A percentile compares a stretch with the other conserved stretches of the same genome.
phyloP scores from a whole-genome alignment of 2,329 filamentous ascomycete species.

The Verticillium nubilum region DNA sequence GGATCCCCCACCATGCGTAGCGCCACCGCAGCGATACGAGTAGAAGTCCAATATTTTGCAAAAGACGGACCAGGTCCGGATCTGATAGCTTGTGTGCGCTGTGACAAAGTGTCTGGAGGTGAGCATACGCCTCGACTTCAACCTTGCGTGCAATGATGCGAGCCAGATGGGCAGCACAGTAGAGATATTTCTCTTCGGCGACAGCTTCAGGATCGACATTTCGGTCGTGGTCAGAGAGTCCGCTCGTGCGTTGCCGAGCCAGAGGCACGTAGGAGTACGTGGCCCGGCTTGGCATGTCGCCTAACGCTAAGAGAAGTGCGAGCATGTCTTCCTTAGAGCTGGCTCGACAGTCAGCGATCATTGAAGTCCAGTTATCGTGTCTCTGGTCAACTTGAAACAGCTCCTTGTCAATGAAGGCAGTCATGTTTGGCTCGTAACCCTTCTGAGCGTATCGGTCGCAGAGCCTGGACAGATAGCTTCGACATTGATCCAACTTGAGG shows the following conservation, averaged over 20 bases:
- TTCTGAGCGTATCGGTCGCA: conserved; percentile 27
- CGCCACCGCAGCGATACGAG: conserved; percentile 36
- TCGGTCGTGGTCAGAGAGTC: conserved; percentile 17
- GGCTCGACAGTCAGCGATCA: conserved; percentile 31
- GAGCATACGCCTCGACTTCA: conserved; percentile 36
- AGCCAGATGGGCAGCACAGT: conserved; percentile 35
- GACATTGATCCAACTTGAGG: conserved; percentile 32
- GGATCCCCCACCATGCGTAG: conserved; percentile 35
- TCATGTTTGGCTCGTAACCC: conserved; percentile 28
- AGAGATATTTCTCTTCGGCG: conserved; percentile 28
- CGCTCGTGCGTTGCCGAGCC: background rate
- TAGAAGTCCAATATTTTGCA: conserved; percentile 6
- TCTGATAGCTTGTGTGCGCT: conserved; percentile 10
- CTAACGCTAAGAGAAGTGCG: conserved; percentile 34
- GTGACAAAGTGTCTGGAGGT: conserved; percentile 28
- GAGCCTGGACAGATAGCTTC: conserved; percentile 29
- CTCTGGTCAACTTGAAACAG: conserved; percentile 19
- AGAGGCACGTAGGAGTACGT: conserved; percentile 31
- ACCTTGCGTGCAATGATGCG: conserved; percentile 38
- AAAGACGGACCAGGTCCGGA: conserved; percentile 19
- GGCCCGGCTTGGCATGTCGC: conserved; percentile 39
- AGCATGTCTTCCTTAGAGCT: conserved; percentile 32
- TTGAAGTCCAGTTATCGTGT: conserved; percentile 21
- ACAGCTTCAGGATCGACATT: conserved; percentile 29
- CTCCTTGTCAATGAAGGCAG: conserved; percentile 36